Evolutionary conservation across 2,329 filamentous ascomycete species (phyloP).

Genomic region (Pseudogymnoascus sp.): DNA sequence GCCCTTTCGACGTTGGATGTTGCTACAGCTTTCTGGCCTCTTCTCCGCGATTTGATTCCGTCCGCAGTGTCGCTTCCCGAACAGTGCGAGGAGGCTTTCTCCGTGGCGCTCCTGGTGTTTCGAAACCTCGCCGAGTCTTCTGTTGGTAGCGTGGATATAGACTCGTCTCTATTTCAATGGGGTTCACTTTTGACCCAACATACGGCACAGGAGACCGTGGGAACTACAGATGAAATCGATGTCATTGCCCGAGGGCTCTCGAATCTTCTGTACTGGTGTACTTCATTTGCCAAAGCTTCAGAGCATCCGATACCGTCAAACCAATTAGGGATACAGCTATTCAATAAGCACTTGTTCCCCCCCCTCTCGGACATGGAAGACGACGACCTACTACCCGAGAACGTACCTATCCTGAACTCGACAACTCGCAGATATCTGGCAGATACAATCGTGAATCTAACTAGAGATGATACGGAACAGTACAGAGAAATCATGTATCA

Average conservation of each 20-base stretch:
- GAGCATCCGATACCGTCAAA: constrained; percentile 12
- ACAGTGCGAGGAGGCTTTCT: constrained; percentile 31
- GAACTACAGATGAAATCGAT: constrained; percentile 28
- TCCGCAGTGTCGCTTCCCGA: constrained; percentile 18
- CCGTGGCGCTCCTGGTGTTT: constrained; percentile 36
- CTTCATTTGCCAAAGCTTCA: constrained; percentile 23
- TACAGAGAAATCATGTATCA: constrained; percentile 45
- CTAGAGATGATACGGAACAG: constrained; percentile 43
- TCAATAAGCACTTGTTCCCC: constrained; percentile 62
- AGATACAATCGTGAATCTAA: constrained; percentile 50
- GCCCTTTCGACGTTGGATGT: constrained; percentile 33
- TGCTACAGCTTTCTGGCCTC: constrained; percentile 42
- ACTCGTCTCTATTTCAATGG: constrained; percentile 26
- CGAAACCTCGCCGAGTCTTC: constrained; percentile 32
- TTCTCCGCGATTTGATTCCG: constrained; percentile 23
- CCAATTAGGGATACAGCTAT: constrained; percentile 41
- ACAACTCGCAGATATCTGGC: constrained; percentile 53
- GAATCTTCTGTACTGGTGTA: constrained; percentile 30
- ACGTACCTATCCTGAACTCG: constrained; percentile 43
- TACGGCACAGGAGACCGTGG: constrained; percentile 34
- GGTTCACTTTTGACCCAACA: constrained; percentile 33
- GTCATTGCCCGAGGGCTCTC: constrained; percentile 30
- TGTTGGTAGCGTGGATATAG: constrained; percentile 19
- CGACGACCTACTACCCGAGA: constrained; percentile 17
- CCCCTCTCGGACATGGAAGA: constrained; percentile 33